Base-by-base conservation (phyloP, 1,284 basidiomycete genomes). In the Neolentinus lepideus region DNA sequence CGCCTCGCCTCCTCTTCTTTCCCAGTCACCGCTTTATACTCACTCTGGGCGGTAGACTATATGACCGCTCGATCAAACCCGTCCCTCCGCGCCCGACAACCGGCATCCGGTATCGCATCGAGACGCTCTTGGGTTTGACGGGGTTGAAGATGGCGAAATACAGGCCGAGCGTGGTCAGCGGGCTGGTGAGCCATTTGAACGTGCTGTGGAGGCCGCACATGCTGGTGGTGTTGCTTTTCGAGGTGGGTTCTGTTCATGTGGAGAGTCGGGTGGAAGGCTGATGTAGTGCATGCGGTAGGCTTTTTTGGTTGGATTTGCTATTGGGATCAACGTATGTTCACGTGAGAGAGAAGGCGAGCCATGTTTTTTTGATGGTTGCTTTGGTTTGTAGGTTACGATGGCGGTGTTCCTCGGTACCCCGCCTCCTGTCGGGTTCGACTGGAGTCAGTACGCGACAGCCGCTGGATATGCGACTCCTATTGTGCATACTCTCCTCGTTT, bases 181-280 rank as follows among this genome's bases (percentile, higher is more conserved):
- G 75, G 3, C 61, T 79, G 29, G 59, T 71, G 11, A 71, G 77
- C 2, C 77, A 78, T 21, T 63, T 88, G 47, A 70, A 77, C 52
- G 74, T 88, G 12, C 62, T 85, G 21, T 87, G 83, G 84, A 68
- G 83, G 36, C 85, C 86, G 0, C 84, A 88, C 58, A 67, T 87
- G 3, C 59, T 87, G 25, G 69, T 73, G 16, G 70, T 85, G 35
- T 63, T 83, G 29, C 52, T 83, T 52, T 88, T 84, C 56, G 81
- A 85, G 71, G 80, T 81, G 54, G n/a, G 64, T 52, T 21, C 29
- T 6, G 33, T 12, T 22, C 10, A 51, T 16, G 4, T 24, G 26
- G 10, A 26, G 19, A 25, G 46, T 21, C 53, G 24, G 53, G 29
- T 31, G 45, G 46, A 12, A 46, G 4, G 12, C 6, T 31, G 29